Evolutionary conservation across 179 eudicot genomes (phyloP).

Genomic region (Silene vulgaris): DNA sequence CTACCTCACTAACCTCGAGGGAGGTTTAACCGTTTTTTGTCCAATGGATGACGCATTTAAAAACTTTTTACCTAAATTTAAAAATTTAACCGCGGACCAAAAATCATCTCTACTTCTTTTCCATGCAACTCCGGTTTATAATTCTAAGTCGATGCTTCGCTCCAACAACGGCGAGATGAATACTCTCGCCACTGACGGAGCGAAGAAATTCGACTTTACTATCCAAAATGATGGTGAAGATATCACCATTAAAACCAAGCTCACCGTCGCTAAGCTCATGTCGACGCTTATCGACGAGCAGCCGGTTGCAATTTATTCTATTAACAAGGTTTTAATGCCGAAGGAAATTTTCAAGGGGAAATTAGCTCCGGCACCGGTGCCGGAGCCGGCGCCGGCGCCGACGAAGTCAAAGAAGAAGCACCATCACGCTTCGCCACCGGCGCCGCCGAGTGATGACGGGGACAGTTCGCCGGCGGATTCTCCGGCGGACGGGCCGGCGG

Average conservation of each 20-base stretch:
- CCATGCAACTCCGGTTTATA: conserved; percentile 67
- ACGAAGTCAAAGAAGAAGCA: conserved; percentile 38
- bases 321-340: conserved; percentile 52
- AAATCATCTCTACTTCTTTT: conserved; percentile 58
- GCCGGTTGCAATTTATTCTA: conserved; percentile 42
- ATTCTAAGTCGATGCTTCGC: conserved; percentile 52
- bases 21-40: conserved; percentile 78
- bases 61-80: conserved; percentile 52
- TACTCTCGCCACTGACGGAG: conserved; percentile 80
- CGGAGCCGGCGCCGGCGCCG: conserved; percentile 39
- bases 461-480: conserved; percentile 47
- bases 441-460: conserved; percentile 26
- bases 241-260: conserved; percentile 37
- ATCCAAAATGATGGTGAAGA: conserved; percentile 49
- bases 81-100: conserved; percentile 52
- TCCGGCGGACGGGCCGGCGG: conserved; percentile 53
- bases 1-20: conserved; percentile 44
- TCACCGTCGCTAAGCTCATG: conserved; percentile 38
- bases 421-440: conserved; percentile 46
- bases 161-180: conserved; percentile 80
- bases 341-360: conserved; percentile 42
- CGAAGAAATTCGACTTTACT: conserved; percentile 38
- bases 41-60: conserved; percentile 76
- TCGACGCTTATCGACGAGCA: conserved; percentile 42
- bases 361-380: conserved; percentile 54